Conservation (phyloP, 2,329 filamentous ascomycete species). For the Stromatinia cepivora region DNA sequence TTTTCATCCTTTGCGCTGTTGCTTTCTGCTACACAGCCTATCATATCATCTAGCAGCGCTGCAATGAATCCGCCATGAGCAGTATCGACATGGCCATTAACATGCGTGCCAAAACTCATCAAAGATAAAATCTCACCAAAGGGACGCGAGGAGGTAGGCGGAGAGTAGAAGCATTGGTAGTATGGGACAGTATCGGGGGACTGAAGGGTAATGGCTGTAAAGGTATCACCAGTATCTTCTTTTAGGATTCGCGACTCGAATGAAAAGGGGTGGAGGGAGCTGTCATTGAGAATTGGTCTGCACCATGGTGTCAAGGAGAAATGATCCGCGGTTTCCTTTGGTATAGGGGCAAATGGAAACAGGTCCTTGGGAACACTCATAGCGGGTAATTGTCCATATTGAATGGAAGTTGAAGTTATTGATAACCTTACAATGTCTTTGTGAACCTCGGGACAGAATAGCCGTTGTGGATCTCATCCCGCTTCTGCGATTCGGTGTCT, state of each 20-base stretch:
- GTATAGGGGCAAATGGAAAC: background rate
- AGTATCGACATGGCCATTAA: slow-evolving; percentile 56
- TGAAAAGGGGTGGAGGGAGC: slow-evolving; percentile 28
- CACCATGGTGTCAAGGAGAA: slow-evolving; percentile 30
- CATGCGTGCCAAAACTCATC: slow-evolving; percentile 48
- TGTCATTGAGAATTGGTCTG: slow-evolving; percentile 28
- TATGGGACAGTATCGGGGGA: slow-evolving; percentile 29
- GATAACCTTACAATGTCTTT: background rate
- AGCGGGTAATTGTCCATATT: background rate
- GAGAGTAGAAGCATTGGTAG: slow-evolving; percentile 31
- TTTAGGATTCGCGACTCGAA: slow-evolving; percentile 18
- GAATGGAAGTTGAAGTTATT: background rate
- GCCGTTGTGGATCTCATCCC: background rate
- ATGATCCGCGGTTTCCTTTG: slow-evolving; percentile 26
- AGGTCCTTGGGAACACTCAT: background rate
- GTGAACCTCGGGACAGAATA: background rate
- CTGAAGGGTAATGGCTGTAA: slow-evolving; percentile 24
- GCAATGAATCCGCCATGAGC: slow-evolving; percentile 62
- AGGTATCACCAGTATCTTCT: slow-evolving; percentile 24
- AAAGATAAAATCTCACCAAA: slow-evolving; percentile 28
- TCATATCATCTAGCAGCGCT: slow-evolving; percentile 58
- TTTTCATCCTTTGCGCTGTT: slow-evolving; percentile 27
- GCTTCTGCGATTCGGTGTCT: no score
- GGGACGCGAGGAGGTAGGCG: slow-evolving; percentile 9
- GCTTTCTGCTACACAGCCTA: slow-evolving; percentile 37